Percentiles rank a stretch among this genome's conserved stretches.
phyloP scores from a whole-genome alignment of 2,329 filamentous ascomycete genomes.

The Penicillium vulpinum region DNA sequence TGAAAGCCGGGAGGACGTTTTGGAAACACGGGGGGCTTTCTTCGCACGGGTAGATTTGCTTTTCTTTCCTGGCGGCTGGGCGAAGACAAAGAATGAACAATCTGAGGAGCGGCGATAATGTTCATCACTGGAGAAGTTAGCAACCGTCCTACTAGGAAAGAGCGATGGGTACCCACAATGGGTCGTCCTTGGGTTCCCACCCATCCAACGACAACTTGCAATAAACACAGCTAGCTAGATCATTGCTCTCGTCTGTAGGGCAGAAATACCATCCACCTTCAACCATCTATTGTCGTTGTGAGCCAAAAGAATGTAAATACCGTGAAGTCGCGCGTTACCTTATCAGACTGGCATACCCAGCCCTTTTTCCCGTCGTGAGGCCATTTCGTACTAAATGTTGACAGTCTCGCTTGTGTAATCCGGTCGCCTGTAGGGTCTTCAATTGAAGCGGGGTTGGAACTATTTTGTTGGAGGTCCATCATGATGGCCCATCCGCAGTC shows the following conservation, averaged over 20 bases:
- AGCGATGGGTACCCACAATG: constrained; percentile 61
- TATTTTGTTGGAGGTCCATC: constrained; percentile 56
- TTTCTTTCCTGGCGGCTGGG: constrained; percentile 52
- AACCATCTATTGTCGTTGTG: constrained; percentile 62
- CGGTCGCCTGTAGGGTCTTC: constrained; percentile 71
- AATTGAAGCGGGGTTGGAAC: constrained; percentile 50
- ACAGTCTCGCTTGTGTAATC: constrained; percentile 74
- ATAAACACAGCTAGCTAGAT: constrained; percentile 88
- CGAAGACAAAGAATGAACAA: constrained; percentile 79
- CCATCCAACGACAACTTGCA: constrained; percentile 87
- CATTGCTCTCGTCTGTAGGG: constrained; percentile 76
- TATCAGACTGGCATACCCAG: constrained; percentile 86
- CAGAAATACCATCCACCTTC: constrained; percentile 95
- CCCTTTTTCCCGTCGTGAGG: constrained; percentile 84
- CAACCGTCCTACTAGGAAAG: constrained; percentile 12
- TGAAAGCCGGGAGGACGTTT: constrained; percentile 64
- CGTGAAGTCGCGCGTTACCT: constrained; percentile 57
- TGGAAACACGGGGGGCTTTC: constrained; percentile 64
- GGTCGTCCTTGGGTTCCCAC: constrained; percentile 92
- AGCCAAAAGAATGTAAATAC: constrained; percentile 15
- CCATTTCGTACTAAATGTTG: constrained; percentile 84
- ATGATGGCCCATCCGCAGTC: constrained; percentile 85
- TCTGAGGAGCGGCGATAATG: constrained; percentile 75
- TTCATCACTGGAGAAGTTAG: constrained; percentile 64
- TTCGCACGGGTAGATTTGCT: constrained; percentile 58